Percentiles rank a stretch among this genome's conserved stretches.
phyloP scores from a whole-genome alignment of 768 basidiomycete species.

The Gymnopilus dilepis region DNA sequence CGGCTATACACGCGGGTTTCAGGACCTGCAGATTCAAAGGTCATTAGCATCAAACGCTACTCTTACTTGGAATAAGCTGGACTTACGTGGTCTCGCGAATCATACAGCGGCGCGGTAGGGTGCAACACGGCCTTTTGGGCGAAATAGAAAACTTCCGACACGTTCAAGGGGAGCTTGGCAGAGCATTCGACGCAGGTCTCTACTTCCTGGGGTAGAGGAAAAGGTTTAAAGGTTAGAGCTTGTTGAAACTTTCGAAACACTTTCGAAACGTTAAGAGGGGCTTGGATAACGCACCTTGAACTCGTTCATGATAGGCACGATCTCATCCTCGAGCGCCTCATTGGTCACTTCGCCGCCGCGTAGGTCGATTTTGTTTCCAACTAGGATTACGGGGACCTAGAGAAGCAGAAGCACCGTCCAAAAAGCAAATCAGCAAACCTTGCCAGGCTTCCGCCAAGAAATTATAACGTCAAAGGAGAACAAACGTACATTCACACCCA shows the following conservation, averaged over 20 bases:
- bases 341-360: conserved; percentile 94
- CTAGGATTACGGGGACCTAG: conserved; percentile 94
- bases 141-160: conserved; percentile 98
- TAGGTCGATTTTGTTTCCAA: conserved; percentile 98
- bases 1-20: conserved; percentile 90
- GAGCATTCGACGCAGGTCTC: conserved; percentile 98
- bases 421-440: not conserved
- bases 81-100: conserved; percentile 91
- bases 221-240: no score
- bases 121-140: conserved; percentile 98
- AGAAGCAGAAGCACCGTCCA: conserved; percentile 20
- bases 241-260: no score
- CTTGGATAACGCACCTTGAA: conserved; percentile 75
- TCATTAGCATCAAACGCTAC: conserved; percentile 10
- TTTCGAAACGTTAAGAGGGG: conserved; percentile 8
- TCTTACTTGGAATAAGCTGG: not conserved
- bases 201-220: conserved; percentile 71
- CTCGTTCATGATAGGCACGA: conserved; percentile 96
- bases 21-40: conserved; percentile 59
- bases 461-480: conserved; percentile 20
- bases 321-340: conserved; percentile 92
- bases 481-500: conserved; percentile 85
- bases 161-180: conserved; percentile 88
- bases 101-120: conserved; percentile 95
- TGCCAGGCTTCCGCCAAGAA: not conserved